Percentiles rank a stretch among this genome's conserved stretches.
Conservation (phyloP, 1,284 basidiomycete species). For the Hemileia vastatrix region DNA sequence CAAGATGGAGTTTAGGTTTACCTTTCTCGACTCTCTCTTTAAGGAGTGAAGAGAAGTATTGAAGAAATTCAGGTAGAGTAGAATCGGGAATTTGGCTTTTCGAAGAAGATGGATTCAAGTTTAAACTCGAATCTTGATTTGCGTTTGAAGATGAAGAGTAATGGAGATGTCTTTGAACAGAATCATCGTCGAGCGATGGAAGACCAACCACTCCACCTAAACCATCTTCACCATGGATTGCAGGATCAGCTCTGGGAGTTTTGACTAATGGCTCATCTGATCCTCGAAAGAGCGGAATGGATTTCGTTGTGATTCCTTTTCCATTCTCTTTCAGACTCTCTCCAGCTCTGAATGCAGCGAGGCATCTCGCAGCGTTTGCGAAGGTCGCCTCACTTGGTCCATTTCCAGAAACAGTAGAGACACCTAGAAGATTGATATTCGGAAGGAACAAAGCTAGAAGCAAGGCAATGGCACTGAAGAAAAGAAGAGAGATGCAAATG, state of each 20-base stretch:
- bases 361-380: constrained; percentile 32
- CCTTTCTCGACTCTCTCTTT: no score
- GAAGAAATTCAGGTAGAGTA: no score
- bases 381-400: constrained; percentile 32
- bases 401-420: constrained; percentile 36
- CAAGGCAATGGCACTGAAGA: no score
- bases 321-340: not conserved
- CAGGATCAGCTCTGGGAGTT: constrained; percentile 28
- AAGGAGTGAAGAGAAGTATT: no score
- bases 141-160: not conserved
- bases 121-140: not conserved
- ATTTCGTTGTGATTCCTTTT: not conserved
- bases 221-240: constrained; percentile 36
- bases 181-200: not conserved
- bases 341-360: constrained; percentile 29
- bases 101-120: not conserved
- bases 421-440: constrained; percentile 30
- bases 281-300: constrained; percentile 32
- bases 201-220: constrained; percentile 36
- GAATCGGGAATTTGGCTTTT: no score
- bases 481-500: no score
- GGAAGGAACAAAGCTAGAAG: constrained; percentile 31
- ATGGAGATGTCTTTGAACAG: constrained; percentile 13
- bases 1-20: no score
- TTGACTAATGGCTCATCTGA: constrained; percentile 34